phyloP scores from a whole-genome alignment of 106 monocot genomes.

The Allium fistulosum region DNA sequence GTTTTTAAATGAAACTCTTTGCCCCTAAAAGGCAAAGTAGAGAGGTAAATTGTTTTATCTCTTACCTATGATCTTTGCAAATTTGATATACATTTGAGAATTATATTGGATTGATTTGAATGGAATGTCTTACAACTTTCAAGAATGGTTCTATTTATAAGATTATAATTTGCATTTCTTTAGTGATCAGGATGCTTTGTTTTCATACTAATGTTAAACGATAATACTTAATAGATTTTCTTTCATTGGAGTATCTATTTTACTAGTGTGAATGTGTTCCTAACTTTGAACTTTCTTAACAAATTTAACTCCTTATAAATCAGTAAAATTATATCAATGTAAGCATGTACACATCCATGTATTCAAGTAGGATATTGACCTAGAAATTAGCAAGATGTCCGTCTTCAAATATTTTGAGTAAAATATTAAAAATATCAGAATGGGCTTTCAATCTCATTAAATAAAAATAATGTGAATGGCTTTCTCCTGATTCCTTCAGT shows the following conservation, averaged over 20 bases:
- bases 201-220: too few species aligned
- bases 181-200: too few species aligned
- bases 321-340: background rate
- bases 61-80: too few species aligned
- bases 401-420: constrained; percentile 78
- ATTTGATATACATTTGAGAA: too few species aligned
- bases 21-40: constrained; percentile 16
- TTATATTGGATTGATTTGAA: too few species aligned
- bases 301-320: background rate
- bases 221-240: background rate
- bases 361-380: constrained; percentile 13
- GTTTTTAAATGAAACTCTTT: constrained; percentile 68
- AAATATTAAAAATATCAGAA: constrained; percentile 73
- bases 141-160: too few species aligned
- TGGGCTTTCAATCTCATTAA: constrained; percentile 86
- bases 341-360: background rate
- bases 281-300: background rate
- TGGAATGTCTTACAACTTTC: too few species aligned
- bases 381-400: constrained; percentile 69
- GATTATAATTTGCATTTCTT: too few species aligned
- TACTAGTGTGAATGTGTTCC: background rate
- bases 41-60: too few species aligned
- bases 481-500: constrained; percentile 74
- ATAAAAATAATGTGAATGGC: constrained; percentile 63
- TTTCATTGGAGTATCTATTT: background rate